Evolutionary conservation across 2,329 filamentous ascomycete species (phyloP).

Genomic region (Verticillium klebahnii): DNA sequence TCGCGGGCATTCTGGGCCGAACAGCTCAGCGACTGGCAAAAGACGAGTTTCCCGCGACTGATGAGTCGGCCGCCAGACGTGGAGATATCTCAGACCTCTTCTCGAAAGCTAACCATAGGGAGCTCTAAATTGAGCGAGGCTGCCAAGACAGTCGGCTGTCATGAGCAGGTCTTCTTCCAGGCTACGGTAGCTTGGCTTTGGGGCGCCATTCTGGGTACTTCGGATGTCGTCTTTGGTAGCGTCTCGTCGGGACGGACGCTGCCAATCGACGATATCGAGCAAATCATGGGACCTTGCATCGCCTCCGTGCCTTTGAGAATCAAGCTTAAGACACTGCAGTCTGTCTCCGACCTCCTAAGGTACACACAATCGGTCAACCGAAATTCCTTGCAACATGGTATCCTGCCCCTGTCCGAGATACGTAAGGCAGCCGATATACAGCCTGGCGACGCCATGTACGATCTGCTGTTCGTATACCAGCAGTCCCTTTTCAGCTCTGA

Average conservation of each 20-base stretch:
- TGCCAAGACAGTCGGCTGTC: slow-evolving; percentile 40
- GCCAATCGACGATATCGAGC: slow-evolving; percentile 65
- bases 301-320: slow-evolving; percentile 69
- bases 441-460: slow-evolving; percentile 60
- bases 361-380: slow-evolving; percentile 63
- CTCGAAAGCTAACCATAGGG: slow-evolving; percentile 26
- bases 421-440: slow-evolving; percentile 53
- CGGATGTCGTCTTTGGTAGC: slow-evolving; percentile 69
- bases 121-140: slow-evolving; percentile 26
- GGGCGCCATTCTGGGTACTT: slow-evolving; percentile 55
- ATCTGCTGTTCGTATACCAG: slow-evolving; percentile 80
- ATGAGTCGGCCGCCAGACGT: slow-evolving; percentile 17
- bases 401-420: slow-evolving; percentile 64
- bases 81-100: slow-evolving; percentile 19
- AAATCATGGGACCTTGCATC: slow-evolving; percentile 75
- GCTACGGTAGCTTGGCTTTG: slow-evolving; percentile 64
- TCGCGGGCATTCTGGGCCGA: slow-evolving; percentile 66
- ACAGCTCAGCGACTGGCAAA: slow-evolving; percentile 53
- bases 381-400: slow-evolving; percentile 58
- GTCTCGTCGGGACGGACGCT: slow-evolving; percentile 79
- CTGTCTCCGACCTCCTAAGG: slow-evolving; percentile 56
- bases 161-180: slow-evolving; percentile 72
- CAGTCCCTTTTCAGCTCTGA: slow-evolving; percentile 52
- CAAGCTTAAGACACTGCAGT: slow-evolving; percentile 46
- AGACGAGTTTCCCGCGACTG: slow-evolving; percentile 47